phyloP scores from a whole-genome alignment of 2,329 filamentous ascomycete species.

The Triangularia setosa region DNA sequence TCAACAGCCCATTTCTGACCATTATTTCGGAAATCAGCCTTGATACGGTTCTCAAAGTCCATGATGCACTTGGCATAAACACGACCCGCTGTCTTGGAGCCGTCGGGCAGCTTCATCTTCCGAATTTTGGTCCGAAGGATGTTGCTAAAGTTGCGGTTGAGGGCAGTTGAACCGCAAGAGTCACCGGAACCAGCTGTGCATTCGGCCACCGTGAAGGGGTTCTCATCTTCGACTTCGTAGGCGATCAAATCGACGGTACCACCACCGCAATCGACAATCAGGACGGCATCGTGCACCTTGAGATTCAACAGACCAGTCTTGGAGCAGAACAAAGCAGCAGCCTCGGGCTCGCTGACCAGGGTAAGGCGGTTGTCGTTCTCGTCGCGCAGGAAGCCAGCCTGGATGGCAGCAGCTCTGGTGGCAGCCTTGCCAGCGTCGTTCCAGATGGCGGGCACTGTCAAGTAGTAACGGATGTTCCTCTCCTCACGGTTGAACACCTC shows the following conservation, averaged over 20 bases:
- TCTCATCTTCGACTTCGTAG: constrained; percentile 97
- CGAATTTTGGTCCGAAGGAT: constrained; percentile 95
- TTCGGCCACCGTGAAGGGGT: constrained; percentile 93
- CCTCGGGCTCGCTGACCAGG: constrained; percentile 92
- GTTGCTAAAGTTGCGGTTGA: constrained; percentile 98
- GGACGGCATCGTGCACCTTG: constrained; percentile 96
- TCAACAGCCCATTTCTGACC: constrained; percentile 99
- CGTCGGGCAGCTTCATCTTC: constrained; percentile 98
- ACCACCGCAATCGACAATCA: constrained; percentile 97
- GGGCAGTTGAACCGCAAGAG: constrained; percentile 94
- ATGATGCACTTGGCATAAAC: constrained; percentile 99
- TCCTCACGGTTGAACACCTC: constrained; percentile 98
- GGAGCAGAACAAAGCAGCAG: constrained; percentile 93
- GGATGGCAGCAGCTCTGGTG: constrained; percentile 90
- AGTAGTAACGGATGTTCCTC: constrained; percentile 94
- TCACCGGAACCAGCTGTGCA: constrained; percentile 97
- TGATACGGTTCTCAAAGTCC: constrained; percentile 99
- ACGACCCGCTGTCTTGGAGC: constrained; percentile 93
- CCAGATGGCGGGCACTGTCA: constrained; percentile 99
- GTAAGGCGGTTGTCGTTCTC: constrained; percentile 97
- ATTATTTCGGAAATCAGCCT: constrained; percentile 98
- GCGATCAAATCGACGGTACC: constrained; percentile 98
- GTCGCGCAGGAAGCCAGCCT: constrained; percentile 92
- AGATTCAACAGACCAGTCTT: constrained; percentile 94
- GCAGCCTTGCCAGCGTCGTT: constrained; percentile 98